Evolutionary conservation across 768 basidiomycete genomes (phyloP), one percentile per base, ranked within the genome.

Genomic region (Podaxis carcinomalis): DNA sequence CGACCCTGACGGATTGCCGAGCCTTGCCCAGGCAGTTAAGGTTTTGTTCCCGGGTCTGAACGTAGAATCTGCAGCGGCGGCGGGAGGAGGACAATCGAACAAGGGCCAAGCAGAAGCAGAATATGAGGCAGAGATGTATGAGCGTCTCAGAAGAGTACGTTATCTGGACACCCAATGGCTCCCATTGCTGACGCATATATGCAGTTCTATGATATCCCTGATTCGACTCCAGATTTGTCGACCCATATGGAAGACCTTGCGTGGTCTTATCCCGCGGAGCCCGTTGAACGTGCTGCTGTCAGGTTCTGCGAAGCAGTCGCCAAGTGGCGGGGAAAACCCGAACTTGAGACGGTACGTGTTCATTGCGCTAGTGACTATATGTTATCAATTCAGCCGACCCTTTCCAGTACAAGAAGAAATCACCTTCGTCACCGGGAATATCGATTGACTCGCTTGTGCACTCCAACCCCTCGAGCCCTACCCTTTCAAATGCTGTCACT

Each of bases 261-360:
- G 1, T 88, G 87, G 84, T 83, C 85, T 66, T 93, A 87, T 69
- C 90, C 92, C 32, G 86, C 88, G 1, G 90, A 93, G 66, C 87
- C 90, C 21, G 83, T 93, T 14, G 92, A 94, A 68, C 80, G 90
- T 19, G 86, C 88, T 28, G 85, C 89, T 0, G 78, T 92, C 4
- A 77, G 90, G 53, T 94, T 90, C 68, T 92, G 87, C 67, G 92
- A 94, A 68, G 90, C 90, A 37, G 80, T 93, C 47, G 85, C 89
- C 1, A 83, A 82, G 56, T 94, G 92, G 92, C 77, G 91, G 65
- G 92, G 92, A 2, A 90, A 88, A 68, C 92, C 92, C 39, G 92
- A 93, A 66, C 80, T 94, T 6, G 89, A 91, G 73, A 88, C 86
- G 2, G 90, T 90, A 62, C 68, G 80, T 64, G 59, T 63, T 36